Base-by-base conservation (phyloP, 148 eudicot genomes). In the Limonium bicolor region DNA sequence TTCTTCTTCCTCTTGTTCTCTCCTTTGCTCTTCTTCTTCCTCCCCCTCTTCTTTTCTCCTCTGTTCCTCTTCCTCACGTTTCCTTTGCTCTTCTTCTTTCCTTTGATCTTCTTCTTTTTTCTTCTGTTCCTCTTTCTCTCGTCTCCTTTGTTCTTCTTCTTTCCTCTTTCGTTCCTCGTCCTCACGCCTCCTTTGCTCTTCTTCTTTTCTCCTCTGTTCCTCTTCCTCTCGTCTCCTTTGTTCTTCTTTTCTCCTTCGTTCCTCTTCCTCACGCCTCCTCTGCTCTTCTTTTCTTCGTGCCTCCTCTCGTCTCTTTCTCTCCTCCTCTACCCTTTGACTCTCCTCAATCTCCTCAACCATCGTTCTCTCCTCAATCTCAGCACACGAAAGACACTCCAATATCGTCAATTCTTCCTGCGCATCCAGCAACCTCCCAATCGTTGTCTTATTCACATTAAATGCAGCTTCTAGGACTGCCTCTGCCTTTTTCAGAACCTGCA, bases 311-410 rank as follows among this genome's bases (percentile, higher is more conserved):
- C 45, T 37, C 41, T 45, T 47, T 50, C 57, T 20, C 27, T 40
- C 40, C 48, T 28, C 41, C 38, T 67, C 64, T 22, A 51, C 68
- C 55, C 42, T 21, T 30, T 58, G 36, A 19, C 27, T 63, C 61
- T 36, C 46, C 51, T 74, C 67, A 23, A 60, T 63, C 40, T 76
- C 80, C 20, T 67, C 63, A 51, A 62, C 61, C 76, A 73, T 37
- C 10, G 36, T n/a, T 47, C 32, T 58, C 35, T 66, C 72, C 32
- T 76, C 90, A 21, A 69, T 78, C 61, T 87, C 94, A 0, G 96
- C 96, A 55, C 96, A 88, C 5, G 76, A 67, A 28, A 60, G 58
- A 44, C 96, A 88, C 1, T 66, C 78, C 58, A 71, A 33, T 30
- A 88, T 74, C 12, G 76, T 36, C 7, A 81, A 64, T 10, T 68